Percentiles rank a stretch among this genome's conserved stretches.
Conservation (phyloP, 2,329 filamentous ascomycete species). For the Cryphonectria nitschkei region DNA sequence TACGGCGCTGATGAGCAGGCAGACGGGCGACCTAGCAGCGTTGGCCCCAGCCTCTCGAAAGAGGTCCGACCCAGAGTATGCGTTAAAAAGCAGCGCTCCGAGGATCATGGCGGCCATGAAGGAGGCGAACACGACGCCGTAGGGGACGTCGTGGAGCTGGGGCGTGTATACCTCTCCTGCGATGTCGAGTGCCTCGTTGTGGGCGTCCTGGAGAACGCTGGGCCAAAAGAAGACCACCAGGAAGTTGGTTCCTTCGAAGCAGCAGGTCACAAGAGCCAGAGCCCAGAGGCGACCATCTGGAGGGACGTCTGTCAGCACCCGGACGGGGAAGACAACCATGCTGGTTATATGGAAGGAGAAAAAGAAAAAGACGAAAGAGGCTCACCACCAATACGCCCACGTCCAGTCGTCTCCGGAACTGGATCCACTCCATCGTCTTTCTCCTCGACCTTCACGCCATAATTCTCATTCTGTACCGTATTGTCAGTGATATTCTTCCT, state of each 20-base stretch:
- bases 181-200: constrained; percentile 18
- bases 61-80: neutral
- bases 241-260: constrained; percentile 41
- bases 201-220: constrained; percentile 37
- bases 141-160: constrained; percentile 25
- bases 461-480: constrained; percentile 28
- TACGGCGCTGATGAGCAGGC: constrained; percentile 34
- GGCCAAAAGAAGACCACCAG: constrained; percentile 42
- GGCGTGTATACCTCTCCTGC: constrained; percentile 11
- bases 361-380: neutral
- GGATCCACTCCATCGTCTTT: neutral
- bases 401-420: neutral
- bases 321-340: neutral
- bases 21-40: constrained; percentile 12
- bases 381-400: constrained; percentile 25
- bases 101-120: constrained; percentile 46
- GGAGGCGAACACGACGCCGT: constrained; percentile 55
- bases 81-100: constrained; percentile 29
- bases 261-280: constrained; percentile 40
- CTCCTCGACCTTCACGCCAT: constrained; percentile 13
- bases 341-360: neutral
- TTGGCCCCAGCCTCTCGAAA: neutral
- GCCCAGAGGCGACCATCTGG: constrained; percentile 37
- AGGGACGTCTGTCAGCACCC: neutral
- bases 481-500: neutral